Percentiles rank a stretch among this genome's conserved stretches.
These are phyloP conservation scores for Cryptococcus neoformans DNA, from an alignment of 1,284 basidiomycete species.

Conservation along the genomic window DNA sequence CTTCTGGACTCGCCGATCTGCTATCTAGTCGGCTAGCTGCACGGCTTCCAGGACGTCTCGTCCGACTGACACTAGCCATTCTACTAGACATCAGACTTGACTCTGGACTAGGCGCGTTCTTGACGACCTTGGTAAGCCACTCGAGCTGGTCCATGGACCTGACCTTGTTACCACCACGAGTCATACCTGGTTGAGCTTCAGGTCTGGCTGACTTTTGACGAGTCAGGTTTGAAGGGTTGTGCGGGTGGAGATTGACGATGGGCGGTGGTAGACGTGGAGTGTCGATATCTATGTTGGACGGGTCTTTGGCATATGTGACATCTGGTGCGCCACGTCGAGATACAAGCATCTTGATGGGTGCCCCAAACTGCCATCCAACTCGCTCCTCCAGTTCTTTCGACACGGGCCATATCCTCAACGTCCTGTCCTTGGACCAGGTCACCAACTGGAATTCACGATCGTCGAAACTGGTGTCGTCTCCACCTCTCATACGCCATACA, in stretches of 20 bases:
- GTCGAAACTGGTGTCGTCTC: conserved; percentile 52
- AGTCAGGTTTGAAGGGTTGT: conserved; percentile 32
- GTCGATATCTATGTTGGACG: conserved; percentile 9
- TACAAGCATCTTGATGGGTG: conserved; percentile 53
- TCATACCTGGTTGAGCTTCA: conserved; percentile 41
- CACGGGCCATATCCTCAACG: conserved; percentile 87
- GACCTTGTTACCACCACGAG: conserved; percentile 37
- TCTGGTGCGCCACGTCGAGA: conserved; percentile 51
- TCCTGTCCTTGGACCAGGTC: conserved; percentile 96
- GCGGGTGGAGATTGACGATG: conserved; percentile 6
- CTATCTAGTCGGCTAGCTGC: not conserved
- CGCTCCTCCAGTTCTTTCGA: conserved; percentile 56
- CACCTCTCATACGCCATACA: conserved; percentile 77
- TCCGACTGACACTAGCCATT: conserved; percentile 15
- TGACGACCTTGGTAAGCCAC: conserved; percentile 47
- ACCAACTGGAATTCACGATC: conserved; percentile 84
- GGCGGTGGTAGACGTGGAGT: conserved; percentile 13
- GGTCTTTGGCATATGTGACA: conserved; percentile 40
- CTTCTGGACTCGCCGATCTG: conserved; percentile 17
- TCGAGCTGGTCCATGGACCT: conserved; percentile 47
- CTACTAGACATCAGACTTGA: conserved; percentile 20
- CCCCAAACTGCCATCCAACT: conserved; percentile 54
- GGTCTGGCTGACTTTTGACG: conserved; percentile 28
- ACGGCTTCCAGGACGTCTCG: conserved; percentile 3
- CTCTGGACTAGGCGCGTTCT: conserved; percentile 28